A percentile compares a stretch with the other conserved stretches of the same genome.
These are phyloP conservation scores for Venturia effusa DNA, from an alignment of 2,329 filamentous ascomycete genomes.

Conservation along the genomic window DNA sequence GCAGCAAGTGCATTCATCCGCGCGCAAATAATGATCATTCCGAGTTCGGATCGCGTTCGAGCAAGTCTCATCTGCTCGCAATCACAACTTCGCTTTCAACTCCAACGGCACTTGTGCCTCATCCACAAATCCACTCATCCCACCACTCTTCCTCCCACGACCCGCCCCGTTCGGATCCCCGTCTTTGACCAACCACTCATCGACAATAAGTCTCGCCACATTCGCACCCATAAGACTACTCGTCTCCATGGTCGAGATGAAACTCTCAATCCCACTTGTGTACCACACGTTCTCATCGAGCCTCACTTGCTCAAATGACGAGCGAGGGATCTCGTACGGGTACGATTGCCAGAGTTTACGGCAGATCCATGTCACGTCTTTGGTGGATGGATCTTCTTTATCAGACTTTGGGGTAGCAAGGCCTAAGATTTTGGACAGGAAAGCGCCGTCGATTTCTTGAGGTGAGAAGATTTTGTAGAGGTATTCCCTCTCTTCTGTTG, in stretches of 20 bases:
- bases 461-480: constrained; percentile 61
- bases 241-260: constrained; percentile 97
- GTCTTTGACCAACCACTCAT: constrained; percentile 37
- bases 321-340: constrained; percentile 70
- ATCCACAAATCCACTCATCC: background rate
- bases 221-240: constrained; percentile 86
- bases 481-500: constrained; percentile 33
- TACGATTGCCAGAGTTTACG: constrained; percentile 75
- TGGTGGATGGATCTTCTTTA: constrained; percentile 17
- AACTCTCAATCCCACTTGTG: constrained; percentile 67
- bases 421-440: constrained; percentile 40
- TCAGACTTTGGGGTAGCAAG: constrained; percentile 17
- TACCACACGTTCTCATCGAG: constrained; percentile 59
- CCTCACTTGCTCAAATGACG: constrained; percentile 74
- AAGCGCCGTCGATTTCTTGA: constrained; percentile 32
- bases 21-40: too few relatives aligned
- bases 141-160: background rate
- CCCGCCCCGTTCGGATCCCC: background rate
- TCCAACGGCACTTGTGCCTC: constrained; percentile 4
- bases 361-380: constrained; percentile 62
- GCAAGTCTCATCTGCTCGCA: too few relatives aligned
- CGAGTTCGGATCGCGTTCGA: too few relatives aligned
- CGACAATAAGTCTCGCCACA: constrained; percentile 59
- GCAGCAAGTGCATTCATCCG: too few relatives aligned
- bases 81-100: constrained; percentile 4